Evolutionary conservation across 2,329 filamentous ascomycete genomes (phyloP).

Genomic region (Grosmannia huntii): DNA sequence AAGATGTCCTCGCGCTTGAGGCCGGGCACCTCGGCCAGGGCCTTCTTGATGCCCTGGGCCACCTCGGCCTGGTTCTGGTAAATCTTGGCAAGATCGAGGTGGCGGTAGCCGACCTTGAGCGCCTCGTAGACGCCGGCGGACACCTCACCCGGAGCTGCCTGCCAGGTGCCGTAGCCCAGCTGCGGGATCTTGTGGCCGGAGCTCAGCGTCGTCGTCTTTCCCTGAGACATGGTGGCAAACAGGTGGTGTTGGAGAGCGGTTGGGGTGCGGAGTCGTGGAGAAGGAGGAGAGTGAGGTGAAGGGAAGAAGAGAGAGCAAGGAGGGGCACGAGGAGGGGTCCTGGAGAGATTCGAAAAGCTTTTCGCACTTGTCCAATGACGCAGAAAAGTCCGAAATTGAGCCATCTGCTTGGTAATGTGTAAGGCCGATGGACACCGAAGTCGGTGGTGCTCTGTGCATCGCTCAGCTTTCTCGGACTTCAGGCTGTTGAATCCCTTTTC

Average conservation of each 20-base stretch:
- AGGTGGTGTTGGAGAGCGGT: too few relatives aligned
- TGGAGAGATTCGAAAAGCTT: neutral
- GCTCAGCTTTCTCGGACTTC: too few relatives aligned
- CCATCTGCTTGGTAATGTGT: neutral
- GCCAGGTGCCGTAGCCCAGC: slow-evolving; percentile 29
- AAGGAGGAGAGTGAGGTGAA: neutral
- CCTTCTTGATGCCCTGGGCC: slow-evolving; percentile 37
- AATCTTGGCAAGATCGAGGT: slow-evolving; percentile 34
- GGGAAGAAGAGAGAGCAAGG: neutral
- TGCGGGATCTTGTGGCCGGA: slow-evolving; percentile 41
- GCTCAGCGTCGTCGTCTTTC: slow-evolving; percentile 44
- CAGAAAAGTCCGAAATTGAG: neutral
- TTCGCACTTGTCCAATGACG: neutral
- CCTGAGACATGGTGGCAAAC: slow-evolving; percentile 36
- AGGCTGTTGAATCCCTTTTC: too few relatives aligned
- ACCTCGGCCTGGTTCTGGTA: slow-evolving; percentile 47
- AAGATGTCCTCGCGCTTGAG: slow-evolving; percentile 44
- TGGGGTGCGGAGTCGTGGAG: neutral
- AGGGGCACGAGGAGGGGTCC: neutral
- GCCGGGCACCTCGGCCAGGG: slow-evolving; percentile 31
- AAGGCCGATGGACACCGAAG: neutral
- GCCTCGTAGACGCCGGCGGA: slow-evolving; percentile 47
- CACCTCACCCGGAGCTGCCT: slow-evolving; percentile 22
- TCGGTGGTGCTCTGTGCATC: neutral
- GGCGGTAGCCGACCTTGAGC: slow-evolving; percentile 49